Evolutionary conservation across 2,329 filamentous ascomycete species (phyloP), one percentile per base, ranked within the genome.

Genomic region (Hypocreales sp.): DNA sequence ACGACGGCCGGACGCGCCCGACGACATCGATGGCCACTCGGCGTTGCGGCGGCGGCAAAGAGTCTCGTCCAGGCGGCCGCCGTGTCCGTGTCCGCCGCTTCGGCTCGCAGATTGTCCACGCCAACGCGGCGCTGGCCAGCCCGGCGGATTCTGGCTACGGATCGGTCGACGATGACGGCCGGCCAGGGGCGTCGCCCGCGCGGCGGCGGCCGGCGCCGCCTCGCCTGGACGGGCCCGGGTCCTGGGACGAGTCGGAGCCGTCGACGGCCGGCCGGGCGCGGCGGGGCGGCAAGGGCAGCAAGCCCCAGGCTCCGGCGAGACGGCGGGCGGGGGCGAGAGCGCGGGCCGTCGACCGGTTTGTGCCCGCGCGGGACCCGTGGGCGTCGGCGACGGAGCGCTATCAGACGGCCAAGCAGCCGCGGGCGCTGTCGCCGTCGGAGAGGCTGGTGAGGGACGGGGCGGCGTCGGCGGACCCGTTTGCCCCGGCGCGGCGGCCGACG

Each of bases 281-380:
- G n/a, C n/a, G n/a, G n/a, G n/a, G n/a, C n/a, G n/a, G n/a, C n/a
- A n/a, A n/a, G n/a, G n/a, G n/a, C n/a, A n/a, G n/a, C n/a, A n/a
- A n/a, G n/a, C n/a, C n/a, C n/a, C n/a, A n/a, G n/a, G n/a, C n/a
- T n/a, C n/a, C n/a, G 20, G 8, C 19, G 11, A 17, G 14, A 15
- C 24, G 22, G 14, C 12, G 13, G 5, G 8, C 19, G 8, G 20
- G 27, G 18, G 27, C 28, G 14, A 33, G 35, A 12, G 27, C 31
- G 8, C 42, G 40, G 7, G 32, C 33, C 5, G 47, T 55, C 4
- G 64, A 72, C 36, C 60, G 67, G 25, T 72, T 68, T 35, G 50
- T 72, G 5, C 60, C 66, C 9, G 44, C 44, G 7, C 50, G 62
- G 32, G 47, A 57, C 20, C 34, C 39, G 10, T 32, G 35, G 1